Evolutionary conservation across 2,329 filamentous ascomycete species (phyloP).

Genomic region (Neofusicoccum kwambonambiense): DNA sequence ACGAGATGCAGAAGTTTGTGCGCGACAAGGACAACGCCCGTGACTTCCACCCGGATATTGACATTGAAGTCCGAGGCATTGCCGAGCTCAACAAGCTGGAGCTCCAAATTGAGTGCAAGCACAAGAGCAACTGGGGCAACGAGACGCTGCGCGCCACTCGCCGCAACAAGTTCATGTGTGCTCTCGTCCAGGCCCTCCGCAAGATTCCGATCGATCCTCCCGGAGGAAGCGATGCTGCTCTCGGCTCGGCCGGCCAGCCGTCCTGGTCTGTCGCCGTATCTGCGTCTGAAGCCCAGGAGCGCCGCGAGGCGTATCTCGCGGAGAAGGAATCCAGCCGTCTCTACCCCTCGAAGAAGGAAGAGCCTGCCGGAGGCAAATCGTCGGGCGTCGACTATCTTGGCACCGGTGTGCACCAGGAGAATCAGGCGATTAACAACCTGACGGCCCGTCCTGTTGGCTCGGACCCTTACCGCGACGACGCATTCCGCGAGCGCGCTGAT

Average conservation of each 20-base stretch:
- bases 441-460: constrained; percentile 42
- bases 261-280: constrained; percentile 75
- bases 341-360: constrained; percentile 50
- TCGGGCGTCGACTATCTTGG: constrained; percentile 36
- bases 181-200: constrained; percentile 78
- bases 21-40: constrained; percentile 78
- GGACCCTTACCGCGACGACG: constrained; percentile 45
- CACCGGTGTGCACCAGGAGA: constrained; percentile 29
- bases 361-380: constrained; percentile 25
- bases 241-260: constrained; percentile 67
- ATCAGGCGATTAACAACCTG: constrained; percentile 44
- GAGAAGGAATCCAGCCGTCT: constrained; percentile 65
- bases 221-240: constrained; percentile 66
- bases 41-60: constrained; percentile 85
- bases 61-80: constrained; percentile 74
- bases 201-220: constrained; percentile 84
- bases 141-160: constrained; percentile 76
- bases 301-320: constrained; percentile 26
- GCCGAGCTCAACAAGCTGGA: constrained; percentile 85
- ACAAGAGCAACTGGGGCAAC: constrained; percentile 69
- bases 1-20: constrained; percentile 84
- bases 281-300: constrained; percentile 7
- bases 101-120: constrained; percentile 78
- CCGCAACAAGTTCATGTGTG: constrained; percentile 96
- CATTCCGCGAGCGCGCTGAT: constrained; percentile 10